These are phyloP conservation scores for Lathyrus oleraceus DNA, from an alignment of 306 rosid species.

Conservation along the genomic window DNA sequence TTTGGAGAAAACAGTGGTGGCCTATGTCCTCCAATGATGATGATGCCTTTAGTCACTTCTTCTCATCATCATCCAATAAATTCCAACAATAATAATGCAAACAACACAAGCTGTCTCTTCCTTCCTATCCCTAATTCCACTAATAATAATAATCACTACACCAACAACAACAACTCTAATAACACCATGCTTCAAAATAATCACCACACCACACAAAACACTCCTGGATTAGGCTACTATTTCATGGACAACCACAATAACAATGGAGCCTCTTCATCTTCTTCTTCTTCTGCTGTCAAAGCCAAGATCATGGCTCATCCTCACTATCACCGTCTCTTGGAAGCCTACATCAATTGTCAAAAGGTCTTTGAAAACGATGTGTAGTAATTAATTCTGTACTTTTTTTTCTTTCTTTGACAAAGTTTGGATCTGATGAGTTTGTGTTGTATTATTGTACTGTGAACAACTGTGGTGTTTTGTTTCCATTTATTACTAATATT, in stretches of 20 bases:
- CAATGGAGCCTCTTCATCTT: constrained; percentile 45
- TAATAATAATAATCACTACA: constrained; percentile 9
- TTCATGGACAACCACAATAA: constrained; percentile 63
- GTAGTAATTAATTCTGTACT: constrained; percentile 14
- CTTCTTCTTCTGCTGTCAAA: constrained; percentile 56
- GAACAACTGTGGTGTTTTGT: background rate
- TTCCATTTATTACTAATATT: constrained; percentile 4
- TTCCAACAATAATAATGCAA: constrained; percentile 35
- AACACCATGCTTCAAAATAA: constrained; percentile 35
- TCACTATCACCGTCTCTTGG: constrained; percentile 89
- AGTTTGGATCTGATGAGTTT: constrained; percentile 48
- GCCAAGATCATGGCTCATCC: constrained; percentile 98
- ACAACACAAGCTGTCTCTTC: constrained; percentile 38
- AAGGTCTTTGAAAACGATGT: constrained; percentile 59
- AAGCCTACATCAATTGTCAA: constrained; percentile 87
- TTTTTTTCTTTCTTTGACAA: constrained; percentile 14
- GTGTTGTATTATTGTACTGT: constrained; percentile 14
- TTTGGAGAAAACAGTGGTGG: constrained; percentile 72
- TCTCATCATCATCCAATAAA: constrained; percentile 47
- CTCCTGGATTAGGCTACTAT: constrained; percentile 48
- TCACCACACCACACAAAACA: constrained; percentile 5
- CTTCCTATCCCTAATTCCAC: constrained; percentile 42
- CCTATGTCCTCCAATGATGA: constrained; percentile 69
- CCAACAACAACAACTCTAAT: background rate
- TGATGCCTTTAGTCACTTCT: constrained; percentile 75